Percentiles rank a stretch among this genome's conserved stretches.
phyloP scores from a whole-genome alignment of 768 basidiomycete genomes.

The Collybiopsis luxurians region DNA sequence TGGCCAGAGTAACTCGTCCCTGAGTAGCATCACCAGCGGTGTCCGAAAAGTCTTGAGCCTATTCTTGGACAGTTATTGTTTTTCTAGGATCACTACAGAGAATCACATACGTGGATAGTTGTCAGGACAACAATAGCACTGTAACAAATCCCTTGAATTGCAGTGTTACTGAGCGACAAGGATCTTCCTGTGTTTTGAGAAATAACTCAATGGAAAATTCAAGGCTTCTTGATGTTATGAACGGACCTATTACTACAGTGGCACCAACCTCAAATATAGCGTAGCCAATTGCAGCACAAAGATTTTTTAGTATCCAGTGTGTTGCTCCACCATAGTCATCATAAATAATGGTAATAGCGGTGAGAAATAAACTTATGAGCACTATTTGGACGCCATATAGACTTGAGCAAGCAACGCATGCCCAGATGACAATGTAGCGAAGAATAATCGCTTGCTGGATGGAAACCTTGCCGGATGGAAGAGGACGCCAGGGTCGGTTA shows the following conservation, averaged over 20 bases:
- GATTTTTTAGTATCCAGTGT: conserved; percentile 9
- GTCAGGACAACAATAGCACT: conserved; percentile 16
- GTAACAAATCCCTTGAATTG: neutral
- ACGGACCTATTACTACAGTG: conserved; percentile 4
- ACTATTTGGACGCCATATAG: conserved; percentile 17
- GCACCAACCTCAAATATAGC: conserved; percentile 12
- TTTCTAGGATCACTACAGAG: conserved; percentile 23
- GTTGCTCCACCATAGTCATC: conserved; percentile 19
- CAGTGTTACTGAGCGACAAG: too few relatives aligned
- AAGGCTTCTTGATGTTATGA: too few relatives aligned
- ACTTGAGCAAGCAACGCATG: conserved; percentile 24
- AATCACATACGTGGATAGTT: conserved; percentile 15
- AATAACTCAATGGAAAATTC: neutral
- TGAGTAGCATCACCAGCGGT: conserved; percentile 15
- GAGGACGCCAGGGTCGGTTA: conserved; percentile 29
- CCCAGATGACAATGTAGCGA: conserved; percentile 22
- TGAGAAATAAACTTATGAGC: conserved; percentile 13
- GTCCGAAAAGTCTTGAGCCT: conserved; percentile 20
- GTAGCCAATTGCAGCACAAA: conserved; percentile 12
- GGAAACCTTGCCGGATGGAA: conserved; percentile 26
- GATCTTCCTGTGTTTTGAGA: neutral
- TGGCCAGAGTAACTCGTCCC: conserved; percentile 19
- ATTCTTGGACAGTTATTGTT: too few relatives aligned
- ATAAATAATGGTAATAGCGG: conserved; percentile 17
- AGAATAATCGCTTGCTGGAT: conserved; percentile 15